phyloP scores from a whole-genome alignment of 2,329 filamentous ascomycete genomes.

The Coniochaeta pulveracea region DNA sequence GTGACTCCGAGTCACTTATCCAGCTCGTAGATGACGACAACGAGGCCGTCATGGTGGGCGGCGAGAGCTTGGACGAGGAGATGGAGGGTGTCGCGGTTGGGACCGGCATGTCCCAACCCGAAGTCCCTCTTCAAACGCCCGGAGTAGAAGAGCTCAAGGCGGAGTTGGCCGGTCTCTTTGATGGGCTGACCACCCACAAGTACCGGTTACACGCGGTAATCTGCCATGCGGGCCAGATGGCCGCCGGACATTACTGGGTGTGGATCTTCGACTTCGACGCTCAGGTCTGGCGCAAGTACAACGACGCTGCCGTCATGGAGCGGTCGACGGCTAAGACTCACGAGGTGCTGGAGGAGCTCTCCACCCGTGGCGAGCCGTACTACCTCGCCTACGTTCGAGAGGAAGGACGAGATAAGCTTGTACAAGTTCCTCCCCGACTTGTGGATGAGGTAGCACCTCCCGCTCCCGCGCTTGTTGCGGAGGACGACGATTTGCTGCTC shows the following conservation, averaged over 20 bases:
- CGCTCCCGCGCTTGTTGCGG: no score
- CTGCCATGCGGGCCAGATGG: conserved; percentile 63
- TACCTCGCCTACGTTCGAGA: conserved; percentile 23
- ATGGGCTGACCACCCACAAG: conserved; percentile 49
- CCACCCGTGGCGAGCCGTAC: conserved; percentile 57
- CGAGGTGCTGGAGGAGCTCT: conserved; percentile 63
- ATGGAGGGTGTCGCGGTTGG: no score
- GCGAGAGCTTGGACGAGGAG: no score
- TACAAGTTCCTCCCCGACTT: conserved; percentile 9
- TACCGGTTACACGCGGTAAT: conserved; percentile 89
- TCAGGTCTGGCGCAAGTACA: conserved; percentile 83
- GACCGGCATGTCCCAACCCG: no score
- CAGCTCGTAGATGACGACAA: no score
- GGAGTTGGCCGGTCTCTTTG: conserved; percentile 42
- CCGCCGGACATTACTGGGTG: conserved; percentile 90
- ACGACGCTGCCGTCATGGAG: conserved; percentile 72
- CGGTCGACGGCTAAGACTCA: conserved; percentile 44
- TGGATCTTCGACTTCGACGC: conserved; percentile 86
- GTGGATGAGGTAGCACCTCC: not conserved
- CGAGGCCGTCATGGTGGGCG: no score
- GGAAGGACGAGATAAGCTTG: conserved; percentile 15
- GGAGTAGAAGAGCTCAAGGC: no score
- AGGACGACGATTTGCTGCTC: no score
- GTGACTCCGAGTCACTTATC: no score
- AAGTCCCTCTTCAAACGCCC: no score